Evolutionary conservation across 192 early-diverging fungal species (phyloP).

Genomic region (Lunasporangiospora selenospora): DNA sequence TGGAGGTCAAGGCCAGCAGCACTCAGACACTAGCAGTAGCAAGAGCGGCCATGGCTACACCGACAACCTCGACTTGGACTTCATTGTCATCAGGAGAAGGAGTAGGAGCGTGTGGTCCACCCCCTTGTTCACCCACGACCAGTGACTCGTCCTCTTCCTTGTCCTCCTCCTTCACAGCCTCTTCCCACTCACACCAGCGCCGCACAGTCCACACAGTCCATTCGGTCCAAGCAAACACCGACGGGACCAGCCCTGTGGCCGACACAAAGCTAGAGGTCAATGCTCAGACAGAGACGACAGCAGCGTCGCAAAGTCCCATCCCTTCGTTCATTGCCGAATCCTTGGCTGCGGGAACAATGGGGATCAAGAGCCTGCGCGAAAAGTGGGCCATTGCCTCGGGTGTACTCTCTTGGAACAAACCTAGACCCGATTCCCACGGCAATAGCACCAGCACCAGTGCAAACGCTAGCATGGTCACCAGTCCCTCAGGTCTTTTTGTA

Average conservation of each 20-base stretch:
- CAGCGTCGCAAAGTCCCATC: conserved; percentile 36
- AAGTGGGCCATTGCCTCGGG: conserved; percentile 42
- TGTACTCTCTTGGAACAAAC: conserved; percentile 29
- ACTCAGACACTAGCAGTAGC: neutral
- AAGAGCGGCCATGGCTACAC: neutral
- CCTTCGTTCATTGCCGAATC: conserved; percentile 42
- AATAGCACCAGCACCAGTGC: neutral
- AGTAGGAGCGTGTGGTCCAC: too few species aligned
- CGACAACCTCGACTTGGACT: too few species aligned
- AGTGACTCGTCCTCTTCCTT: neutral
- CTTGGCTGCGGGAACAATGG: conserved; percentile 27
- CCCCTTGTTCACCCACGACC: neutral
- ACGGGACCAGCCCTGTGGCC: neutral
- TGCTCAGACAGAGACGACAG: conserved; percentile 6
- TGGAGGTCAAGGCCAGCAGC: neutral
- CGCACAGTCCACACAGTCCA: too few species aligned
- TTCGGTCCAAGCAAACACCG: too few species aligned
- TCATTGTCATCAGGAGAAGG: too few species aligned
- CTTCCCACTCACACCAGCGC: too few species aligned
- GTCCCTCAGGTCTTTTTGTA: conserved; percentile 37
- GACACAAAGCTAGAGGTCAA: conserved; percentile 9
- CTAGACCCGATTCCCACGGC: conserved; percentile 7
- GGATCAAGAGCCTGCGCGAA: conserved; percentile 37
- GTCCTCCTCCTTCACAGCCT: neutral
- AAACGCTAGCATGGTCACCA: conserved; percentile 26